Evolutionary conservation across 1,284 basidiomycete species (phyloP), one percentile per base, ranked within the genome.

Genomic region (Sporisorium graminicola): DNA sequence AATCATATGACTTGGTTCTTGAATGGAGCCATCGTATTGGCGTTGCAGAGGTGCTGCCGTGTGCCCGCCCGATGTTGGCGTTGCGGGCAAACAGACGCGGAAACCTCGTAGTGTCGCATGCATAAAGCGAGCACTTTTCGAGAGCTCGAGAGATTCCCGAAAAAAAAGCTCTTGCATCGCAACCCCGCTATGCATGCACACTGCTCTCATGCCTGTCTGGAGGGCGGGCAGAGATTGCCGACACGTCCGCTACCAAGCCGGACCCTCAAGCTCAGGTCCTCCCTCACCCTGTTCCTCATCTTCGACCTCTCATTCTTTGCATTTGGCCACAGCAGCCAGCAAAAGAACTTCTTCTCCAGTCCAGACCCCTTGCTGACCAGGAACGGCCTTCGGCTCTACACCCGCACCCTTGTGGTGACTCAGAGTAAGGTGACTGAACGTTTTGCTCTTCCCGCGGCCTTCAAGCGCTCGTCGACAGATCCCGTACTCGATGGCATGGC

Each of bases 61-160:
- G n/a, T n/a, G n/a, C n/a, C n/a, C n/a, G n/a, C n/a, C n/a, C n/a
- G n/a, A n/a, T n/a, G n/a, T n/a, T n/a, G n/a, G n/a, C 37, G 16
- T 2, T 40, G 10, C 8, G 37, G 13, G 37, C 14, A 9, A 43
- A n/a, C 5, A 8, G 12, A n/a, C n/a, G n/a, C n/a, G n/a, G n/a
- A n/a, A n/a, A n/a, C n/a, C n/a, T n/a, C n/a, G n/a, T 20, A 4
- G 27, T 20, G 27, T 29, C 12, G 27, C 29, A 9, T n/a, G 22
- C 4, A 26, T 1, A 46, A 26, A 24, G 16, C 14, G 26, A 26
- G 44, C 24, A 22, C 35, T 35, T 35, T n/a, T n/a, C n/a, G n/a
- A 24, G 22, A 24, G 20, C n/a, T n/a, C 9, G 49, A 31, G 49
- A 50, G 49, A 50, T 50, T 50, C 20, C 47, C 49, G 49, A 50